phyloP scores from a whole-genome alignment of 108 stramenopile species.

The Ochromonas danica region DNA sequence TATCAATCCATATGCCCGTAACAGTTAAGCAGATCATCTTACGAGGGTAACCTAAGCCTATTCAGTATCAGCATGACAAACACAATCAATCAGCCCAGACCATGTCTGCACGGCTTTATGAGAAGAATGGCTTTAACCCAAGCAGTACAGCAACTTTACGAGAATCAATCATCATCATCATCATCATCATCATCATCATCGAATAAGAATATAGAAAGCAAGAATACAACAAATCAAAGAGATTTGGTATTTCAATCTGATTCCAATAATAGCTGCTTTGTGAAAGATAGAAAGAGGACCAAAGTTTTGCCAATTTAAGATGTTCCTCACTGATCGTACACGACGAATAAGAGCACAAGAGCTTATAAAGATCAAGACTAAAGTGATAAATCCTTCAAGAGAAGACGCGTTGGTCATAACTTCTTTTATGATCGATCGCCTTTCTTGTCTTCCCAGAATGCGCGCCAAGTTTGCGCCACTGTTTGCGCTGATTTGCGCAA shows the following conservation, averaged over 20 bases:
- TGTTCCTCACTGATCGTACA: neutral
- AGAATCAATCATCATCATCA: too few relatives aligned
- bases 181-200: too few relatives aligned
- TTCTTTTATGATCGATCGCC: neutral
- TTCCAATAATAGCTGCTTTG: constrained; percentile 34
- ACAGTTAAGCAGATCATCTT: too few relatives aligned
- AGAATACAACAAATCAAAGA: neutral
- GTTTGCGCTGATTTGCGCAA: too few relatives aligned
- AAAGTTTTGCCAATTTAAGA: constrained; percentile 28
- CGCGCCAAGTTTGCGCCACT: constrained; percentile 2
- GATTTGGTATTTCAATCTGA: constrained; percentile 21
- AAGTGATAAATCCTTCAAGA: constrained; percentile 12
- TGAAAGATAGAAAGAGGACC: constrained; percentile 27
- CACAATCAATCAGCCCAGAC: too few relatives aligned
- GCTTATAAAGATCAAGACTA: constrained; percentile 21
- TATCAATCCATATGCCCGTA: too few relatives aligned
- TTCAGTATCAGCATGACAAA: too few relatives aligned
- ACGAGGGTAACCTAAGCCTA: too few relatives aligned
- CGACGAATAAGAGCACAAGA: constrained; percentile 30
- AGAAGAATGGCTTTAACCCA: too few relatives aligned
- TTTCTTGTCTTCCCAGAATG: neutral
- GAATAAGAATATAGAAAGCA: constrained; percentile 9
- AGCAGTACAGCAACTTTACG: too few relatives aligned
- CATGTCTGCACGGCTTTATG: too few relatives aligned
- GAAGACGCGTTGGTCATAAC: constrained; percentile 29